These are phyloP conservation scores for Coprinellus micaceus DNA, from an alignment of 768 basidiomycete genomes.

Conservation along the genomic window DNA sequence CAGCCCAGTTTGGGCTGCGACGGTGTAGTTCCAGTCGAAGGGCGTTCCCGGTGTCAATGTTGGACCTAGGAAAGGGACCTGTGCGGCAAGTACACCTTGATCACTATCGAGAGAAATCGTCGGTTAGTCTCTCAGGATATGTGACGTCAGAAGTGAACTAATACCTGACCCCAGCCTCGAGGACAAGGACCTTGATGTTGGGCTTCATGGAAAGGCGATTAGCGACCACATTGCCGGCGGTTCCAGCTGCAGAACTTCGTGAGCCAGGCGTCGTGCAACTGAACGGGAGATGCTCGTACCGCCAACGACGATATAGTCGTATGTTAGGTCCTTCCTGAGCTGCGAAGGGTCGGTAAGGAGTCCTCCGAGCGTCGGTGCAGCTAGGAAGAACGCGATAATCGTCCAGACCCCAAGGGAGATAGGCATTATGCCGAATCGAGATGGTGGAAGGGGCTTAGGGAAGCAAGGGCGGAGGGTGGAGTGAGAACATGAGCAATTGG, in stretches of 20 bases:
- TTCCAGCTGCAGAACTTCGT: constrained; percentile 15
- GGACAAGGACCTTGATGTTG: constrained; percentile 1
- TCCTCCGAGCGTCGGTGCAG: constrained; percentile 6
- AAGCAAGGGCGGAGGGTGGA: not conserved
- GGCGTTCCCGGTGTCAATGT: constrained; percentile 17
- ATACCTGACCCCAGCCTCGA: constrained; percentile 8
- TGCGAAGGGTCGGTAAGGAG: constrained; percentile 9
- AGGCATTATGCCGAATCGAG: not conserved
- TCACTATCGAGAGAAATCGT: constrained; percentile 13
- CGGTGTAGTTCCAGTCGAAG: constrained; percentile 33
- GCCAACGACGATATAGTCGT: constrained; percentile 15
- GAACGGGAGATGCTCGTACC: constrained; percentile 4
- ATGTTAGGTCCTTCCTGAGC: constrained; percentile 3
- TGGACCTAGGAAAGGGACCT: constrained; percentile 21
- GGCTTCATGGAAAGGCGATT: constrained; percentile 1
- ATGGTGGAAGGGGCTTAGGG: not conserved
- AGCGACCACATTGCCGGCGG: constrained; percentile 8
- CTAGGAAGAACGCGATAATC: constrained; percentile 5
- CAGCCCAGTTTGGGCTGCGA: constrained; percentile 27
- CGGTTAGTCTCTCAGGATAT: not conserved
- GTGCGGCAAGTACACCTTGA: constrained; percentile 18
- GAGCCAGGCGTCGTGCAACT: not conserved
- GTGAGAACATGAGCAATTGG: too few relatives aligned
- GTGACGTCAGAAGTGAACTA: not conserved
- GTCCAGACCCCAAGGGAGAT: constrained; percentile 4